These are phyloP conservation scores for Colletotrichum sp. DNA, from an alignment of 2,329 filamentous ascomycete species.

Conservation along the genomic window DNA sequence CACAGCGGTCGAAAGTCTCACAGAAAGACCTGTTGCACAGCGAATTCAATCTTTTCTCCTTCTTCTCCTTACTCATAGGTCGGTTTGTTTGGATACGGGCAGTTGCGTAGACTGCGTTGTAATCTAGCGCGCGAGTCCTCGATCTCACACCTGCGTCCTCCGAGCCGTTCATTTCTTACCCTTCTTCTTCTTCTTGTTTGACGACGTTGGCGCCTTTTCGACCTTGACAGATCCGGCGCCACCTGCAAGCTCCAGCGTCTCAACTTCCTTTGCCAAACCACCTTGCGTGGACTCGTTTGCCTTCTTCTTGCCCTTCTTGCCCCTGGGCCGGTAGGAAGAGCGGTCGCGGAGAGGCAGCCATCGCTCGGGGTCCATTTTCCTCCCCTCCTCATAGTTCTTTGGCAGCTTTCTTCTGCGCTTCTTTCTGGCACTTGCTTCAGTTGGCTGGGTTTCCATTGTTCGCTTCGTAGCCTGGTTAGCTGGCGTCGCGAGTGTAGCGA, in stretches of 20 bases:
- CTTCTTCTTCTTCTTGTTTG: conserved; percentile 58
- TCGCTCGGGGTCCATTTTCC: conserved; percentile 85
- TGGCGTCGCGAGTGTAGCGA: conserved; percentile 54
- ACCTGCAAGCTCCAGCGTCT: conserved; percentile 67
- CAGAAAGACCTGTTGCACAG: not conserved
- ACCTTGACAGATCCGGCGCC: conserved; percentile 68
- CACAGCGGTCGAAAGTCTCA: not conserved
- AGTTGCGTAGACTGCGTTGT: not conserved
- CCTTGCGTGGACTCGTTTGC: conserved; percentile 83
- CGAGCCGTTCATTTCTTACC: conserved; percentile 53
- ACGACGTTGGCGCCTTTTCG: conserved; percentile 55
- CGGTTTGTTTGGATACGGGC: too few relatives aligned
- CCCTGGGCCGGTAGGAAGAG: conserved; percentile 87
- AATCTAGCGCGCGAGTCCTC: not conserved
- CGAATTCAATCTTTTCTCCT: not conserved
- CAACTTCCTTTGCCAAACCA: conserved; percentile 77
- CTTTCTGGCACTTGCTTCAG: conserved; percentile 35
- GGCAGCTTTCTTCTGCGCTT: conserved; percentile 69
- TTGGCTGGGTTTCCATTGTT: conserved; percentile 27
- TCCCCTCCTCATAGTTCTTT: conserved; percentile 77
- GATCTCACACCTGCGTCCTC: not conserved
- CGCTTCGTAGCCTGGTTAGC: conserved; percentile 53
- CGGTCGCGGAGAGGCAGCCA: conserved; percentile 93
- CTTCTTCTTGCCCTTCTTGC: conserved; percentile 89
- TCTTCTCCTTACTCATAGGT: not conserved